Conservation (phyloP, 148 eudicot genomes). For the Rhododendron mucronatum region DNA sequence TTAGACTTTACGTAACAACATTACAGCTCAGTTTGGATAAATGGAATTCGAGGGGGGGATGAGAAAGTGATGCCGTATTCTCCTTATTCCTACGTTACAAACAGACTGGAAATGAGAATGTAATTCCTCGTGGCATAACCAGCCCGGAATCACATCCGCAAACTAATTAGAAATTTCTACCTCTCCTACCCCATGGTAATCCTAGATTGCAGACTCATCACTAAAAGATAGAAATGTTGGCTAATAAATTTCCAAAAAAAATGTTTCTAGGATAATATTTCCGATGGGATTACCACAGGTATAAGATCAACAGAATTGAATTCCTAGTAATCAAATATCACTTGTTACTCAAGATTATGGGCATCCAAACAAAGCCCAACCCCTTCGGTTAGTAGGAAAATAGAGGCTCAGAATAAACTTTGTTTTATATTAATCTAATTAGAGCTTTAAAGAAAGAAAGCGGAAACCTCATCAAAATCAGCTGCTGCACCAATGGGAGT, state of each 20-base stretch:
- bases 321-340: background rate
- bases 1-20: background rate
- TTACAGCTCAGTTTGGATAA: background rate
- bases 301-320: background rate
- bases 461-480: conserved; percentile 53
- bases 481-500: conserved; percentile 51
- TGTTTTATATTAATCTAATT: background rate
- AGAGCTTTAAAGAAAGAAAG: background rate
- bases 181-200: background rate
- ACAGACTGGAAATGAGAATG: background rate
- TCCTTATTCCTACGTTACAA: background rate
- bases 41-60: background rate
- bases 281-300: background rate
- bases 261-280: background rate
- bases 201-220: background rate
- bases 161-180: background rate
- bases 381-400: background rate
- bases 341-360: background rate
- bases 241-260: background rate
- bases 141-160: background rate
- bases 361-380: background rate
- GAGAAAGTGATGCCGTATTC: background rate
- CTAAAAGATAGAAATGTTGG: background rate
- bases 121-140: background rate
- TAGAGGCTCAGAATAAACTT: background rate